Percentiles rank a stretch among this genome's conserved stretches.
Conservation (phyloP, 2,329 filamentous ascomycete species). For the Bimuria novae-zelandiae region DNA sequence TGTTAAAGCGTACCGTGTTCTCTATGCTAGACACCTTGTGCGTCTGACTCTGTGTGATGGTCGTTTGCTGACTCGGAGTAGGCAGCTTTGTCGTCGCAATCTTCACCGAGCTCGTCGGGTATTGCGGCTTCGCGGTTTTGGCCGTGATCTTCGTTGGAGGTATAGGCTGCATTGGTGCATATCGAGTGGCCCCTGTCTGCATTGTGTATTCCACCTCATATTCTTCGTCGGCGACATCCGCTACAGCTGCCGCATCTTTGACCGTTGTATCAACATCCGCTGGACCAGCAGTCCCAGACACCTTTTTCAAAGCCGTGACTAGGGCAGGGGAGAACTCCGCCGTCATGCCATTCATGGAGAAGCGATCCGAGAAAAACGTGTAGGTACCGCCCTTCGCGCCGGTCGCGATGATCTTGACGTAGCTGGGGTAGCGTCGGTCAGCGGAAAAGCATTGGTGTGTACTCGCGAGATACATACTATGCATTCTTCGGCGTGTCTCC, state of each 20-base stretch:
- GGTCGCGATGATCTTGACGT: constrained; percentile 57
- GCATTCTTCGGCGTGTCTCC: constrained; percentile 54
- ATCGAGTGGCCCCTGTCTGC: constrained; percentile 63
- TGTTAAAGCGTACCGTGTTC: constrained; percentile 59
- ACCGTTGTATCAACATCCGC: constrained; percentile 26
- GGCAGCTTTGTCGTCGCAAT: constrained; percentile 59
- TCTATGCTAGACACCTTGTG: constrained; percentile 58
- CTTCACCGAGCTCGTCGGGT: constrained; percentile 59
- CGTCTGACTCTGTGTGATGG: constrained; percentile 57
- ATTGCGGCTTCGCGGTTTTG: constrained; percentile 55
- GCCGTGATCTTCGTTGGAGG: constrained; percentile 63
- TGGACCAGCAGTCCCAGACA: constrained; percentile 37
- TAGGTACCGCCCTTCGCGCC: constrained; percentile 60
- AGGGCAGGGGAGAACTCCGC: constrained; percentile 58
- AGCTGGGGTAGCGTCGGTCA: constrained; percentile 23
- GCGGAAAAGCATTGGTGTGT: background rate
- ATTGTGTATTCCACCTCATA: constrained; percentile 57
- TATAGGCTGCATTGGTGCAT: constrained; percentile 65
- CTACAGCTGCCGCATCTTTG: constrained; percentile 21
- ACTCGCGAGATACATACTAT: constrained; percentile 53
- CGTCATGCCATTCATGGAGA: constrained; percentile 68
- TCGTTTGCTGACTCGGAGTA: constrained; percentile 53
- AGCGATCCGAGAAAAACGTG: constrained; percentile 65
- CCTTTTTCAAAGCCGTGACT: constrained; percentile 42
- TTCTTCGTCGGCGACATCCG: constrained; percentile 34